These are phyloP conservation scores for Hymenoscyphus scutula DNA, from an alignment of 2,329 filamentous ascomycete species.

Conservation along the genomic window DNA sequence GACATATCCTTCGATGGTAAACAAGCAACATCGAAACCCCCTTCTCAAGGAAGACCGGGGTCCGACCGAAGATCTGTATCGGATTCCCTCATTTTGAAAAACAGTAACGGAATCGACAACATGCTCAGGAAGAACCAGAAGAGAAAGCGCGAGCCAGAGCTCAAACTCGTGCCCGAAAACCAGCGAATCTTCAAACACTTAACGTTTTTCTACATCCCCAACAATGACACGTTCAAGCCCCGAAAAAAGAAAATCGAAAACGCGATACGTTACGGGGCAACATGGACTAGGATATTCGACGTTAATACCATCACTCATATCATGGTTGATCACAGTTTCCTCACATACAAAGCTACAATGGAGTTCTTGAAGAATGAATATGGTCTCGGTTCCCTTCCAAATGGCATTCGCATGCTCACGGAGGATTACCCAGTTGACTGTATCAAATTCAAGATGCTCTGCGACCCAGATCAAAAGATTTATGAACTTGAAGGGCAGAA, in stretches of 20 bases:
- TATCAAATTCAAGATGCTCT: slow-evolving; percentile 53
- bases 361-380: slow-evolving; percentile 45
- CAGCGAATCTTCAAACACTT: slow-evolving; percentile 59
- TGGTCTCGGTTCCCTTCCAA: slow-evolving; percentile 29
- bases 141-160: slow-evolving; percentile 42
- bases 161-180: slow-evolving; percentile 49
- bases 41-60: slow-evolving; percentile 12
- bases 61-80: slow-evolving; percentile 24
- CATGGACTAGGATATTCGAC: slow-evolving; percentile 60
- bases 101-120: slow-evolving; percentile 29
- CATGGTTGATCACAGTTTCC: slow-evolving; percentile 65
- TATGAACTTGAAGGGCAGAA: slow-evolving; percentile 49
- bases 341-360: slow-evolving; percentile 64
- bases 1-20: slow-evolving; percentile 18
- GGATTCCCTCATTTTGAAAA: slow-evolving; percentile 29
- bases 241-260: slow-evolving; percentile 72
- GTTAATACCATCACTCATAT: slow-evolving; percentile 65
- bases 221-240: slow-evolving; percentile 67
- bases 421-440: slow-evolving; percentile 70
- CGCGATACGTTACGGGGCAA: slow-evolving; percentile 71
- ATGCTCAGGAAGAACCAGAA: slow-evolving; percentile 45
- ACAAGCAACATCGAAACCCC: slow-evolving; percentile 2
- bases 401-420: slow-evolving; percentile 58
- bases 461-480: slow-evolving; percentile 56
- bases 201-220: slow-evolving; percentile 76